Conservation (phyloP, 2,329 filamentous ascomycete genomes). For the Phialophora macrospora region DNA sequence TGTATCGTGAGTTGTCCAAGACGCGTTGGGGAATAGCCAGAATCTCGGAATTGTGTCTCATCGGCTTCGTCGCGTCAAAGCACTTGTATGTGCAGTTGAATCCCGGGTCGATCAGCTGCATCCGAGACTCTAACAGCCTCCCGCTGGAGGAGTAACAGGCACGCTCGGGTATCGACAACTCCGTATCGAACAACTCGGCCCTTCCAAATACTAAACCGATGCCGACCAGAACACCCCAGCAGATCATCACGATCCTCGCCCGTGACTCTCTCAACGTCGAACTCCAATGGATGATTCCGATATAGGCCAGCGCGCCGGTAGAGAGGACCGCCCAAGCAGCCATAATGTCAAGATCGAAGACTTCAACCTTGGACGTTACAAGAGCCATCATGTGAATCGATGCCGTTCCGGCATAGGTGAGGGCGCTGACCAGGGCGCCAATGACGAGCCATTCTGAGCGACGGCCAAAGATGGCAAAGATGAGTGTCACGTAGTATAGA, state of each 20-base stretch:
- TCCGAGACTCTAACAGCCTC: slow-evolving; percentile 34
- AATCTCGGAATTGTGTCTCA: slow-evolving; percentile 37
- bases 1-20: slow-evolving; percentile 33
- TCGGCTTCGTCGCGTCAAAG: slow-evolving; percentile 36
- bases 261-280: slow-evolving; percentile 36
- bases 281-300: slow-evolving; percentile 40
- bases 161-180: slow-evolving; percentile 29
- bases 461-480: slow-evolving; percentile 41
- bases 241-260: slow-evolving; percentile 36
- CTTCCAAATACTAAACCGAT: slow-evolving; percentile 37
- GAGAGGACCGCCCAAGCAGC: slow-evolving; percentile 40
- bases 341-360: slow-evolving; percentile 40
- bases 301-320: slow-evolving; percentile 39
- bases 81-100: slow-evolving; percentile 43
- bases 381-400: slow-evolving; percentile 41
- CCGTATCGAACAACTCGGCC: slow-evolving; percentile 34
- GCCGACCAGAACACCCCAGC: slow-evolving; percentile 39
- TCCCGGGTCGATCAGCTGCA: slow-evolving; percentile 32
- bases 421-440: slow-evolving; percentile 41
- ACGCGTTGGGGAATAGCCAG: slow-evolving; percentile 36
- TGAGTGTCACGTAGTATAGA: slow-evolving; percentile 41
- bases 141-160: slow-evolving; percentile 38
- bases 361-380: slow-evolving; percentile 33
- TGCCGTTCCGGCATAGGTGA: slow-evolving; percentile 41
- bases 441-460: slow-evolving; percentile 42